phyloP scores from a whole-genome alignment of 768 basidiomycete genomes.

The Neoboletus magnificus region DNA sequence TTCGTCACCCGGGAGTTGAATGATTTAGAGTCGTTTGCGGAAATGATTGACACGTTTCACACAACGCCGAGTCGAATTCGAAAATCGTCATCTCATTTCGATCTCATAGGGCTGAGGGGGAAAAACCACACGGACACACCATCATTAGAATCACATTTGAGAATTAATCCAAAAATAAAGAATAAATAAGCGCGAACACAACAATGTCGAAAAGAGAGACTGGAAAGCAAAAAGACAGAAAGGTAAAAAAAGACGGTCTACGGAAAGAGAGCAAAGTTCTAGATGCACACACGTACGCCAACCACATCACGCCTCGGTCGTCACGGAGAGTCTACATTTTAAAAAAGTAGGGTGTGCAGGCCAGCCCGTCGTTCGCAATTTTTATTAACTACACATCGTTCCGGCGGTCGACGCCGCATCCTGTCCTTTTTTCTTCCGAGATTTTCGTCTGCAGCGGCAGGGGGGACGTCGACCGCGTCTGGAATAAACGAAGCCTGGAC shows the following conservation, averaged over 20 bases:
- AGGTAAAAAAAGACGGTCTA: not conserved
- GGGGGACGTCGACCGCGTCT: not conserved
- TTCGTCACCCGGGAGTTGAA: too few relatives aligned
- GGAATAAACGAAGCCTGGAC: conserved; percentile 2
- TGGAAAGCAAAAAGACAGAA: not conserved
- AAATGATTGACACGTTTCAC: too few relatives aligned
- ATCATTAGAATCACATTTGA: not conserved
- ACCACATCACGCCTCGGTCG: not conserved
- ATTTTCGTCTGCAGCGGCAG: not conserved
- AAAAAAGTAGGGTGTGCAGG: conserved; percentile 5
- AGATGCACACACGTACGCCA: conserved; percentile 4
- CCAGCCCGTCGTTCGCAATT: conserved; percentile 21
- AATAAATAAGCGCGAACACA: not conserved
- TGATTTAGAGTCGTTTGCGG: too few relatives aligned
- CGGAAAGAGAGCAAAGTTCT: conserved; percentile 3
- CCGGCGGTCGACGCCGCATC: conserved; percentile 7
- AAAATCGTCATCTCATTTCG: not conserved
- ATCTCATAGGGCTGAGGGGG: too few relatives aligned
- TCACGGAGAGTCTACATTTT: not conserved
- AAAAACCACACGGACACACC: not conserved
- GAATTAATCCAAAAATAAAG: not conserved
- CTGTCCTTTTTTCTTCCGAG: not conserved
- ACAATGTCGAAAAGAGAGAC: not conserved
- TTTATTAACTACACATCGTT: conserved; percentile 6
- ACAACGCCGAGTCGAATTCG: too few relatives aligned